These are phyloP conservation scores for Pterocarpus macrocarpus DNA, from an alignment of 306 rosid genomes.

Conservation along the genomic window DNA sequence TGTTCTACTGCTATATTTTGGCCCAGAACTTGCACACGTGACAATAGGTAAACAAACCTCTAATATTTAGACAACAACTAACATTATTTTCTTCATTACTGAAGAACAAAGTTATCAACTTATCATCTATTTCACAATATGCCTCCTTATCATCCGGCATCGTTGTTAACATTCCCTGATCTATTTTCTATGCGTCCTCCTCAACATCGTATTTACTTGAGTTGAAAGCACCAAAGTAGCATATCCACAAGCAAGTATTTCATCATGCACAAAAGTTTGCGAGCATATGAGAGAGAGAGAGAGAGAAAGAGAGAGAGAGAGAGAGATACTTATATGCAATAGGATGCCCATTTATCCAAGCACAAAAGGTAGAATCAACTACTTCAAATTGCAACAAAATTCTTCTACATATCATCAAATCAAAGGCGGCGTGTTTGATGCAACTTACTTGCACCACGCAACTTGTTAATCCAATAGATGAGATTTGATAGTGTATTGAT, in stretches of 20 bases:
- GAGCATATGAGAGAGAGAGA: not conserved
- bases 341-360: conserved; percentile 89
- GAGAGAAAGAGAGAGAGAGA: conserved; percentile 14
- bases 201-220: not conserved
- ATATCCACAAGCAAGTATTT: conserved; percentile 4
- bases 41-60: not conserved
- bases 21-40: not conserved
- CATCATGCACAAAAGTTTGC: not conserved
- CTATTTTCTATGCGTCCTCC: conserved; percentile 2
- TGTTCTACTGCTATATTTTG: conserved; percentile 3
- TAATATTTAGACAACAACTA: not conserved
- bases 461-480: not conserved
- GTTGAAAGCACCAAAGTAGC: conserved; percentile 18
- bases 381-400: conserved; percentile 94
- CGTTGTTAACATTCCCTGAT: not conserved
- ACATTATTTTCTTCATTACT: not conserved
- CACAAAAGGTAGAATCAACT: conserved; percentile 96
- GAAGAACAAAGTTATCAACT: conserved; percentile 2
- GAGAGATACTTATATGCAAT: conserved; percentile 83
- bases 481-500: too few species aligned
- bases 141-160: not conserved
- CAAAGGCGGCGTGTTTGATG: too few species aligned
- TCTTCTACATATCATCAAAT: conserved; percentile 75
- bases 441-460: too few species aligned
- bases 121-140: conserved; percentile 1